Conservation (phyloP, 75 land plant species). For the Selaginella tamariscina region DNA sequence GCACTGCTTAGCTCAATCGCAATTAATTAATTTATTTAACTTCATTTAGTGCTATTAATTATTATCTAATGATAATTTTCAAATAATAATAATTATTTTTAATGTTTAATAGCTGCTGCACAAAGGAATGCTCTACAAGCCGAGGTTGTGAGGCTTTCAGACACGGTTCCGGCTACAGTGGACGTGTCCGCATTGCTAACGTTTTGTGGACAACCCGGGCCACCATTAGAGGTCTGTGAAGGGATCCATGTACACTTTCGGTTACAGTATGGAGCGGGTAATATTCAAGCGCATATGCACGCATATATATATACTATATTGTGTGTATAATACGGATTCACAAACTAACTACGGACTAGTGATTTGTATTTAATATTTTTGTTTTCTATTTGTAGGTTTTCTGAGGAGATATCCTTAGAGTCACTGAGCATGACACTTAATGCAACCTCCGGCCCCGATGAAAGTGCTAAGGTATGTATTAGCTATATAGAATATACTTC, state of each 20-base stretch:
- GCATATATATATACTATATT: no score
- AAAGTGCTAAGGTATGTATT: slow-evolving; percentile 69
- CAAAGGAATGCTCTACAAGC: slow-evolving; percentile 78
- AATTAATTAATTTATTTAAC: no score
- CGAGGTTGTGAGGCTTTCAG: slow-evolving; percentile 78
- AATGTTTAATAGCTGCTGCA: no score
- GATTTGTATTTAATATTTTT: no score
- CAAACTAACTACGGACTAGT: no score
- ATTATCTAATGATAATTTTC: no score
- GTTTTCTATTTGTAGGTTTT: no score
- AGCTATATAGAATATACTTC: neutral
- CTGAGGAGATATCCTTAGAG: slow-evolving; percentile 76
- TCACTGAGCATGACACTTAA: slow-evolving; percentile 68
- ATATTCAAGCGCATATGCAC: no score
- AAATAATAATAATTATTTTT: no score
- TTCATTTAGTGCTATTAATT: no score
- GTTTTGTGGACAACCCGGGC: slow-evolving; percentile 80
- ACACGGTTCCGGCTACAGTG: slow-evolving; percentile 70
- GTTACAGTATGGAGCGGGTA: slow-evolving; percentile 96
- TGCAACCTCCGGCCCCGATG: slow-evolving; percentile 64
- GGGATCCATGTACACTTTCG: slow-evolving; percentile 77
- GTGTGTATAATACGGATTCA: no score
- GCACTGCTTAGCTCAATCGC: no score
- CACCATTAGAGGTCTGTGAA: slow-evolving; percentile 80
- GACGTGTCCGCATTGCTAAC: slow-evolving; percentile 95